Percentiles rank a stretch among this genome's conserved stretches.
These are phyloP conservation scores for Sugiyamaella floridensis DNA, from an alignment of 805 yeast species.

Conservation along the genomic window DNA sequence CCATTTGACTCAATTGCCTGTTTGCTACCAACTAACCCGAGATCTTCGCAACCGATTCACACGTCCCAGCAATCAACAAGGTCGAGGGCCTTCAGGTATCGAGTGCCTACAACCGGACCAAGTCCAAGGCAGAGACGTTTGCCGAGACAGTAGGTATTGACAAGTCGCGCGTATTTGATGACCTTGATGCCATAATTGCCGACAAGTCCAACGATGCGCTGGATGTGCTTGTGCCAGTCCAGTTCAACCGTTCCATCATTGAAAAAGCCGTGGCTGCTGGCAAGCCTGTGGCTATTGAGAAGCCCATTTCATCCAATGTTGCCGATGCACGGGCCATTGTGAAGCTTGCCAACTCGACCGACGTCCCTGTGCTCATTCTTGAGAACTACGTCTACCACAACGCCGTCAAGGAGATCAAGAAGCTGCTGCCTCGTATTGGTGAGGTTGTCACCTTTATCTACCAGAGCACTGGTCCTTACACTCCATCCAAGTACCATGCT, in stretches of 20 bases:
- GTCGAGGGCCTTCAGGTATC: slow-evolving; percentile 47
- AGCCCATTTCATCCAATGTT: slow-evolving; percentile 85
- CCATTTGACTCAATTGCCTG: not conserved
- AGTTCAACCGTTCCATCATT: slow-evolving; percentile 62
- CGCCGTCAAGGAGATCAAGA: slow-evolving; percentile 48
- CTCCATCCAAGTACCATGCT: slow-evolving; percentile 40
- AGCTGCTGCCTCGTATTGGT: slow-evolving; percentile 66
- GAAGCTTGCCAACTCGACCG: slow-evolving; percentile 50
- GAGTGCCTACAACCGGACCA: slow-evolving; percentile 80
- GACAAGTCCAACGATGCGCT: slow-evolving; percentile 67
- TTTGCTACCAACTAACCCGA: not conserved
- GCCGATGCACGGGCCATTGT: slow-evolving; percentile 79
- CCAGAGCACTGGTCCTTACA: slow-evolving; percentile 46
- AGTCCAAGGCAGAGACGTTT: slow-evolving; percentile 72
- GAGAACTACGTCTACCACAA: slow-evolving; percentile 82
- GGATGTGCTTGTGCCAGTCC: slow-evolving; percentile 88
- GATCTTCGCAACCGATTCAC: slow-evolving; percentile 80
- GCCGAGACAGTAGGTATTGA: slow-evolving; percentile 54
- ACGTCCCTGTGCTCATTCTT: slow-evolving; percentile 64
- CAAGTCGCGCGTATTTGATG: slow-evolving; percentile 34
- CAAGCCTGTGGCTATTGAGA: slow-evolving; percentile 79
- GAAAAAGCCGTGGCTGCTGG: slow-evolving; percentile 61
- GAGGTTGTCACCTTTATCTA: slow-evolving; percentile 35
- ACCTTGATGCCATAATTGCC: slow-evolving; percentile 55
- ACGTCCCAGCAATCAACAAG: slow-evolving; percentile 58